These are phyloP conservation scores for Podospora pseudocomata DNA, from an alignment of 495 filamentous ascomycete species.

Conservation along the genomic window DNA sequence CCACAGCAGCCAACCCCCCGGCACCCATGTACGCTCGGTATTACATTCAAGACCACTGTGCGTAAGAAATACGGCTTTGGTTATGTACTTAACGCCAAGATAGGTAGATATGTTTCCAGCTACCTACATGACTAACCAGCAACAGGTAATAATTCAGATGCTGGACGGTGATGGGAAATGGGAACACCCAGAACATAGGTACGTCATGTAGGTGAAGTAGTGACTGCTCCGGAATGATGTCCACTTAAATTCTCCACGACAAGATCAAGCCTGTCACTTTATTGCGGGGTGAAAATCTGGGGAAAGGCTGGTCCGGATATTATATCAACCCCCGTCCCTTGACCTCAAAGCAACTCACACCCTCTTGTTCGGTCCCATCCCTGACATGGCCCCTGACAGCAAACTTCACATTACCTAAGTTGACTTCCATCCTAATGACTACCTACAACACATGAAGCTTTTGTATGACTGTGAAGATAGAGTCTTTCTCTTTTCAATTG, in stretches of 20 bases:
- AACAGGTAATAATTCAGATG: too few species aligned
- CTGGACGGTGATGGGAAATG: too few species aligned
- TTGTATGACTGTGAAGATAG: too few species aligned
- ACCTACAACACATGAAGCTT: background rate
- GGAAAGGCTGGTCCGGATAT: slow-evolving; percentile 7
- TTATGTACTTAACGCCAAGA: too few species aligned
- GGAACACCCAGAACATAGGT: too few species aligned
- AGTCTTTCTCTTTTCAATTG: background rate
- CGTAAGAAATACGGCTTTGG: background rate
- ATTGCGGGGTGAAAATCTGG: slow-evolving; percentile 1
- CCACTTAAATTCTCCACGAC: slow-evolving; percentile 3
- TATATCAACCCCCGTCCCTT: background rate
- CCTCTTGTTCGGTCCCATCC: background rate
- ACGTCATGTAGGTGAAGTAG: too few species aligned
- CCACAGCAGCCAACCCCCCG: background rate
- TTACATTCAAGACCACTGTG: too few species aligned
- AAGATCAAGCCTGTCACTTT: background rate
- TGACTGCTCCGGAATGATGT: background rate
- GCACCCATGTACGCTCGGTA: too few species aligned
- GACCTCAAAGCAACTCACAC: background rate
- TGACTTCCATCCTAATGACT: background rate
- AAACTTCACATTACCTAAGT: background rate
- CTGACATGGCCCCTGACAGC: background rate
- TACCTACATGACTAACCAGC: too few species aligned
- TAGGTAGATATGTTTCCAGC: too few species aligned